These are phyloP conservation scores for Stipa capillata DNA, from an alignment of 176 grass and related monocot genomes.

Conservation along the genomic window DNA sequence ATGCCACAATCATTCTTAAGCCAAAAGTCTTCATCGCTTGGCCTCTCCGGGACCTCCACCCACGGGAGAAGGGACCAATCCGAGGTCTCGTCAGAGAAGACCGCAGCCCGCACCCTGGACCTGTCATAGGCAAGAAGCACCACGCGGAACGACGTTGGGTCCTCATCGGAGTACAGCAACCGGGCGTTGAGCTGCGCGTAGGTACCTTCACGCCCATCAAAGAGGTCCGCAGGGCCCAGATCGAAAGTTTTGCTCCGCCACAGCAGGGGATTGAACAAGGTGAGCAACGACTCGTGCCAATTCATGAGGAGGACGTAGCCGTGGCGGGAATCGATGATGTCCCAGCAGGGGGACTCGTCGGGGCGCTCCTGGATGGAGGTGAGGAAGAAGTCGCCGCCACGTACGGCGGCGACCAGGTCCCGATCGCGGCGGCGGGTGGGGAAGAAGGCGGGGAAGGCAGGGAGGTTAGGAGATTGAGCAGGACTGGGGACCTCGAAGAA, in stretches of 20 bases:
- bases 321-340: neutral
- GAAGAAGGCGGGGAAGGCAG: constrained; percentile 2
- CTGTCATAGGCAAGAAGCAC: neutral
- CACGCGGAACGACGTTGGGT: neutral
- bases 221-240: neutral
- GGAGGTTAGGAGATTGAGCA: neutral
- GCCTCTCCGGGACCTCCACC: neutral
- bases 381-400: constrained; percentile 20
- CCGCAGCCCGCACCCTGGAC: neutral
- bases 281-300: neutral
- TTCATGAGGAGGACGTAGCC: neutral
- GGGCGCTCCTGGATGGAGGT: constrained; percentile 14
- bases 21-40: neutral
- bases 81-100: neutral
- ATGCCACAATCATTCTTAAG: neutral
- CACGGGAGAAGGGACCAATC: neutral
- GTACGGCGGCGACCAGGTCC: neutral
- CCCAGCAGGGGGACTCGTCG: neutral
- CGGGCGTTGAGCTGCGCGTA: neutral
- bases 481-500: neutral
- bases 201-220: neutral
- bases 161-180: neutral
- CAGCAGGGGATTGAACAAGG: neutral
- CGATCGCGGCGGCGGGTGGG: neutral
- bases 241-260: neutral